Base-by-base conservation (phyloP, 2,329 filamentous ascomycete genomes). In the Chrysoporthe deuterocubensis region DNA sequence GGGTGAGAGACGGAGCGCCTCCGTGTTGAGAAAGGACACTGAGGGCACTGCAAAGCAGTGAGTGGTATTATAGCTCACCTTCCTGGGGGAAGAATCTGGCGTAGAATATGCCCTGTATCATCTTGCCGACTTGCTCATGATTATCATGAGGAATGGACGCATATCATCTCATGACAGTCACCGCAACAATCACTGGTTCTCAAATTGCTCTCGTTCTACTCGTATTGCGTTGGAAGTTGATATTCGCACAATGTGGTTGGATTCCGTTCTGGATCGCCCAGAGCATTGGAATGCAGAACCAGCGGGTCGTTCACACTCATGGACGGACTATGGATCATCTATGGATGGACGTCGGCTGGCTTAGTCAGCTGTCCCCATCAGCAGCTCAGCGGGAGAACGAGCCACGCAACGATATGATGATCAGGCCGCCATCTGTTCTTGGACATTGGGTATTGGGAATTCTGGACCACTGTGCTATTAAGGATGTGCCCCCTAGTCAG, bases 21-120 rank as follows among this genome's bases (percentile, higher is more conserved):
- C 32, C 14, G 58, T 32, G 18, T 46, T 61, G 18, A 6, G 58
- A 3, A 42, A n/a, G 26, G 9, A 50, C n/a, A 50, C 9, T 21
- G 46, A 50, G 46, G 46, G 9, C 11, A 11, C 46, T 21, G 18
- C 46, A 61, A 7, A 26, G 21, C 21, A 44, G 18, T 14, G 21
- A 60, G 5, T 7, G 6, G 14, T 48, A 16, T 18, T n/a, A 34
- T 11, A 44, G 32, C 73, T 72, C 76, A 88, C 89, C 89, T 82
- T 90, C 84, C 73, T 89, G 82, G 18, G 88, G 87, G 71, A 91
- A 85, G 78, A 92, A 92, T 59, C 89, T 83, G 61, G 89, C 89
- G 76, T 90, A 91, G 74, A 91, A 91, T 67, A 92, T 91, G 72
- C 87, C 89, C 75, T 89, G 87, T 65, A 92, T 91, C 87, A 90